Base-by-base conservation (phyloP, 169 alveolate species). In the Ichthyophthirius multifiliis region DNA sequence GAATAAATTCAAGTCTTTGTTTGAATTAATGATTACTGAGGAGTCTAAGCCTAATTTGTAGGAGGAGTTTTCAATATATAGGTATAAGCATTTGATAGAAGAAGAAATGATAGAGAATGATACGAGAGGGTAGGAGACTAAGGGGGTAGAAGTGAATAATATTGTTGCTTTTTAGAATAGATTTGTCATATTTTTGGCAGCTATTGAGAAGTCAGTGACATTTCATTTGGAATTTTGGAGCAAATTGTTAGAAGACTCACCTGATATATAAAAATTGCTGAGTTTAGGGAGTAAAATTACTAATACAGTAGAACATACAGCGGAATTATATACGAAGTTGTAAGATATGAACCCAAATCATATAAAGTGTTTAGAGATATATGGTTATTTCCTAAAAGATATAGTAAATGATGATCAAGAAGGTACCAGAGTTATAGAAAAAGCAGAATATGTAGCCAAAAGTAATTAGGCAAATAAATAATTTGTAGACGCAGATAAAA, bases 401-500 rank as follows among this genome's bases (percentile, higher is more conserved):
- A 73, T 83, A 3, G 74, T 76, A 44, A 83, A 83, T 43, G 81
- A 83, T 55, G 89, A 83, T 16, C 30, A 64, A n/a, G 89, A 83
- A 35, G 85, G 76, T 15, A 23, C 20, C 23, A 65, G 76, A 23
- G 67, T 81, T 30, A n/a, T 62, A 18, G 84, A 73, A 27, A 75
- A 65, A 64, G 85, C 64, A 7, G 35, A 76, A 16, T 64, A 71
- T 16, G 48, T 64, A 4, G 34, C 63, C 10, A 48, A 75, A 39
- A 47, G 63, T 35, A 64, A 74, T 30, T 7, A 75, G 6, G 41
- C n/a, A 20, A 64, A 55, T 23, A 80, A 81, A 18, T 41, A 80
- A 20, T 43, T 71, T 27, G 48, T 63, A 16, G 78, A 75, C n/a
- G 65, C 39, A 34, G 85, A 81, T 5, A 75, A 78, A 44, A 43